phyloP scores from a whole-genome alignment of 1,284 basidiomycete genomes.

The Austropuccinia psidii region DNA sequence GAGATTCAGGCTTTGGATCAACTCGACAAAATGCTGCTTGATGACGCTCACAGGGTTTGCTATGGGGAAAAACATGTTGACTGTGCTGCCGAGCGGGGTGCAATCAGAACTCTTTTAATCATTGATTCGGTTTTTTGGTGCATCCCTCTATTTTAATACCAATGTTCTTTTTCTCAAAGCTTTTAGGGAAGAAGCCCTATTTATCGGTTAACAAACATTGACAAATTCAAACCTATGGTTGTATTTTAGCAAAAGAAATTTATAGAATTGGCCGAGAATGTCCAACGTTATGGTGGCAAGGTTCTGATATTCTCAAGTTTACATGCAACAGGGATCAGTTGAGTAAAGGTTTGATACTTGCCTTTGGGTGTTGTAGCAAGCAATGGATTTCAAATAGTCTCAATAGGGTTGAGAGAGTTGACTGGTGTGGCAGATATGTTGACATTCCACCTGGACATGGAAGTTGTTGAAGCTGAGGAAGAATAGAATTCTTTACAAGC shows the following conservation, averaged over 20 bases:
- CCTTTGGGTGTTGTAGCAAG: background rate
- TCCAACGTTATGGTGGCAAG: conserved; percentile 79
- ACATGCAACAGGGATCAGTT: conserved; percentile 76
- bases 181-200: no score
- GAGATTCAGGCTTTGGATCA: conserved; percentile 85
- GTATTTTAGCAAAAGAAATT: conserved; percentile 63
- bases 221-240: no score
- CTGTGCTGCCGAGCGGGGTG: conserved; percentile 83
- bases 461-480: conserved; percentile 63
- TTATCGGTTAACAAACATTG: no score
- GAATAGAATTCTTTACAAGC: no score
- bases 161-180: background rate
- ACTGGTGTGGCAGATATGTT: conserved; percentile 93
- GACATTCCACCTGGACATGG: conserved; percentile 91
- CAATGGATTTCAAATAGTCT: background rate
- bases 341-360: background rate
- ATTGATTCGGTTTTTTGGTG: conserved; percentile 87
- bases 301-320: conserved; percentile 95
- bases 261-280: conserved; percentile 79
- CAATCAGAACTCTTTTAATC: conserved; percentile 87
- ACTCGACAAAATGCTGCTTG: conserved; percentile 65
- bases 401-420: conserved; percentile 78
- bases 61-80: conserved; percentile 92
- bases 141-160: conserved; percentile 16
- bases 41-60: conserved; percentile 93